These are phyloP conservation scores for Knoxdaviesia capensis DNA, from an alignment of 2,329 filamentous ascomycete species.

Conservation along the genomic window DNA sequence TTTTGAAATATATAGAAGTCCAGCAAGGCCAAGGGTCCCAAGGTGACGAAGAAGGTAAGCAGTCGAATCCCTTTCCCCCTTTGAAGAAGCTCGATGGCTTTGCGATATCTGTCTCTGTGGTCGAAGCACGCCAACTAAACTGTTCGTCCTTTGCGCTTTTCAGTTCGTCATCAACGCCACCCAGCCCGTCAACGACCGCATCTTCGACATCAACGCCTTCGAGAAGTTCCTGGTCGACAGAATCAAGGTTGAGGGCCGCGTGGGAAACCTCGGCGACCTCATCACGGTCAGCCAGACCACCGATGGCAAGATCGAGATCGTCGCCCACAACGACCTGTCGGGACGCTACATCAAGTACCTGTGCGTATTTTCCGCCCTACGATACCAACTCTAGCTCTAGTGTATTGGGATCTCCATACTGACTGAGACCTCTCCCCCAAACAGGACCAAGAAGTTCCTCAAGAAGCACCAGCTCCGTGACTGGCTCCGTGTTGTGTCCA, in stretches of 20 bases:
- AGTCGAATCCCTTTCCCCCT: not conserved
- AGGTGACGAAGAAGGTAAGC: slow-evolving; percentile 69
- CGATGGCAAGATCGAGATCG: slow-evolving; percentile 96
- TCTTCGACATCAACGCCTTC: slow-evolving; percentile 97
- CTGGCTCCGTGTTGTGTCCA: slow-evolving; percentile 98
- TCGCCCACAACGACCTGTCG: slow-evolving; percentile 93
- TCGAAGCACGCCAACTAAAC: not conserved
- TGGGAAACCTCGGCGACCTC: slow-evolving; percentile 90
- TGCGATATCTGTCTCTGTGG: not conserved
- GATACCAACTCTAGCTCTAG: not conserved
- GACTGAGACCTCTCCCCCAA: slow-evolving; percentile 3
- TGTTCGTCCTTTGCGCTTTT: not conserved
- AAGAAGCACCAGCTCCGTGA: slow-evolving; percentile 99
- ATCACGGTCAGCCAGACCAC: slow-evolving; percentile 78
- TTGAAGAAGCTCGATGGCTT: not conserved
- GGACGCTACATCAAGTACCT: slow-evolving; percentile 99
- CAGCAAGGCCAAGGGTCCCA: slow-evolving; percentile 43
- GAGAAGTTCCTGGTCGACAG: slow-evolving; percentile 99
- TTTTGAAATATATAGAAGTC: slow-evolving; percentile 34
- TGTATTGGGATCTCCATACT: too few species aligned
- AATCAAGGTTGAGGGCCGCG: slow-evolving; percentile 98
- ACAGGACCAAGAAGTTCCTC: slow-evolving; percentile 99
- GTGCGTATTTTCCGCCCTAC: slow-evolving; percentile 30
- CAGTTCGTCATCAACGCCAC: slow-evolving; percentile 99
- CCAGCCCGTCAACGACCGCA: slow-evolving; percentile 97